Percentiles rank a stretch among this genome's conserved stretches.
Conservation (phyloP, 495 filamentous ascomycete genomes). For the Xylaria bambusicola region DNA sequence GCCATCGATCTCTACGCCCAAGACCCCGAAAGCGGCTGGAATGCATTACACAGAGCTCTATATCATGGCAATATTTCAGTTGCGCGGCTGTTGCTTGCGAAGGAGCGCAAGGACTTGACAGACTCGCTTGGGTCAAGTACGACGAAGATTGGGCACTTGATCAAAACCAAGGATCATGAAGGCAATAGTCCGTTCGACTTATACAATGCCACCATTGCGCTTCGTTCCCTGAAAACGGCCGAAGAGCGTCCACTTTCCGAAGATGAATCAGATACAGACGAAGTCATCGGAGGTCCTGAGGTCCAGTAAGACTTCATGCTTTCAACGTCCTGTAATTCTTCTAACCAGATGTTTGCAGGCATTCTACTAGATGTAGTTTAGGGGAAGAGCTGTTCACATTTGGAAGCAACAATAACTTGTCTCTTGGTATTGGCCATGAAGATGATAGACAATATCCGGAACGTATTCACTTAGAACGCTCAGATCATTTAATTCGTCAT, state of each 20-base stretch:
- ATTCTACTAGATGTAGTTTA: conserved; percentile 38
- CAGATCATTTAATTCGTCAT: conserved; percentile 70
- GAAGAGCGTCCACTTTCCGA: conserved; percentile 26
- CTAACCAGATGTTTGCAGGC: conserved; percentile 17
- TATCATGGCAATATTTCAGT: conserved; percentile 91
- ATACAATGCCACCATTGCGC: conserved; percentile 78
- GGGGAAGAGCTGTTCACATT: conserved; percentile 91
- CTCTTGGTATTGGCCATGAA: conserved; percentile 86
- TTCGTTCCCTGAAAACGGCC: conserved; percentile 45
- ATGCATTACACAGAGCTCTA: conserved; percentile 85
- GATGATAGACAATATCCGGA: conserved; percentile 95
- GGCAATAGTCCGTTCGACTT: conserved; percentile 94
- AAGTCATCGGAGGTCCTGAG: conserved; percentile 29
- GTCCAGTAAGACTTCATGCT: conserved; percentile 21
- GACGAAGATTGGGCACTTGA: conserved; percentile 60
- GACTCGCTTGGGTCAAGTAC: conserved; percentile 49
- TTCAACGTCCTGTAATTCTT: neutral
- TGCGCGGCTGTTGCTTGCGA: conserved; percentile 74
- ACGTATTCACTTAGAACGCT: conserved; percentile 73
- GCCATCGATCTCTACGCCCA: conserved; percentile 82
- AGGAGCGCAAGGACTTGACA: conserved; percentile 68
- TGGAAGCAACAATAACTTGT: conserved; percentile 93
- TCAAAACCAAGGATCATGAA: conserved; percentile 94
- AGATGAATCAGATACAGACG: conserved; percentile 46
- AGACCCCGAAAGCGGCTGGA: conserved; percentile 94